Base-by-base conservation (phyloP, 2,329 filamentous ascomycete species). In the Fusarium udum region DNA sequence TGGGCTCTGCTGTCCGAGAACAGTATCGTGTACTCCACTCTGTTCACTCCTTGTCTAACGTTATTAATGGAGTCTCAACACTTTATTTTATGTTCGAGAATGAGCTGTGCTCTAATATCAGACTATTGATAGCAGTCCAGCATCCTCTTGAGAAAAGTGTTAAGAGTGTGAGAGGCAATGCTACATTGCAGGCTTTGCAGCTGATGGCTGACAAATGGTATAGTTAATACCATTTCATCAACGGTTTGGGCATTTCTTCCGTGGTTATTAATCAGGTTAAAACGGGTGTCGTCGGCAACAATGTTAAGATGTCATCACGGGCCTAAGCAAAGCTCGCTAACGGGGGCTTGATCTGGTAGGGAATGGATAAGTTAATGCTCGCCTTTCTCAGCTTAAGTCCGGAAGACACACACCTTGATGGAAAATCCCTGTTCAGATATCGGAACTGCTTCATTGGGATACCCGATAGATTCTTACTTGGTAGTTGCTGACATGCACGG, bases 381-480 rank as follows among this genome's bases (percentile, higher is more conserved):
- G 58, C 70, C 69, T 36, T 64, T 69, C 71, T 74, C 61, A 75
- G 66, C 67, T 69, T 72, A 65, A 62, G 67, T 74, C 68, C 64
- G 62, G 65, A 53, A 72, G 57, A 70, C 60, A 59, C 58, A 74
- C 63, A 65, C 69, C 67, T 75, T 72, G 72, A 62, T 77, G 49
- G 69, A 39, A 61, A 72, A 77, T 61, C 76, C 76, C 69, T 78
- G 74, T 67, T 56, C 61, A 46, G 59, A 24, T 14, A 62, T 75
- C 76, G 76, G 76, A 64, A 77, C 66, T 78, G 59, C 76, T 77
- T 72, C 66, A 75, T 78, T 74, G 34, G 76, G 76, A 64, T 71
- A 76, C 66, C 76, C 76, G 76, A 58, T 64, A 45, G 36, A 61
- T 68, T 64, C 68, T 53, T 45, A n/a, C n/a, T n/a, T n/a, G n/a